Evolutionary conservation across 257 asterid genomes (phyloP).

Genomic region (Rubia yunnanensis): DNA sequence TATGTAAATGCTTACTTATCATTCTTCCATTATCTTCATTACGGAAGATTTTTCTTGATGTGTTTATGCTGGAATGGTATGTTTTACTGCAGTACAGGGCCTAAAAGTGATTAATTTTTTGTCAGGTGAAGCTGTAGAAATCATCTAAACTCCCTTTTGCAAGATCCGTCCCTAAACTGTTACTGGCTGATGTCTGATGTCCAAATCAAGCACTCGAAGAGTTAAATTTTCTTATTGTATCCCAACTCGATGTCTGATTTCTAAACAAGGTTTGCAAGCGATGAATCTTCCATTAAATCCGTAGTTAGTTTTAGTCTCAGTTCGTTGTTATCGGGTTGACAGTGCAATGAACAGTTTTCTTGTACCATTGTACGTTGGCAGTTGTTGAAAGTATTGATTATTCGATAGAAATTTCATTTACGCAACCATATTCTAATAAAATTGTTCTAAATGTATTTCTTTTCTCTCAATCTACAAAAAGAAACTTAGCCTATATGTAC

Average conservation of each 20-base stretch:
- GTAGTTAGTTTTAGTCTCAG: not conserved
- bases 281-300: no score
- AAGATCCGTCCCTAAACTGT: not conserved
- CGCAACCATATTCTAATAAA: not conserved
- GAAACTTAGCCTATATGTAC: not conserved
- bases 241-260: not conserved
- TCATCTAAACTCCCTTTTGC: not conserved
- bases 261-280: not conserved
- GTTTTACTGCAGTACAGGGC: not conserved
- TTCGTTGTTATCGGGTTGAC: not conserved
- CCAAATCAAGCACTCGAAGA: not conserved
- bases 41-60: not conserved
- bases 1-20: not conserved
- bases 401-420: no score
- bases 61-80: not conserved
- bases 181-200: not conserved
- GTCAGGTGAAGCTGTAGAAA: slow-evolving; percentile 4
- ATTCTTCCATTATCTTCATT: not conserved
- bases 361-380: not conserved
- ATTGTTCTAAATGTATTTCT: not conserved
- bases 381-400: not conserved
- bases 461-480: not conserved
- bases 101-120: not conserved
- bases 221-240: not conserved
- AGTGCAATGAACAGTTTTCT: not conserved